These are phyloP conservation scores for Cubamyces sp. DNA, from an alignment of 768 basidiomycete species.

Conservation along the genomic window DNA sequence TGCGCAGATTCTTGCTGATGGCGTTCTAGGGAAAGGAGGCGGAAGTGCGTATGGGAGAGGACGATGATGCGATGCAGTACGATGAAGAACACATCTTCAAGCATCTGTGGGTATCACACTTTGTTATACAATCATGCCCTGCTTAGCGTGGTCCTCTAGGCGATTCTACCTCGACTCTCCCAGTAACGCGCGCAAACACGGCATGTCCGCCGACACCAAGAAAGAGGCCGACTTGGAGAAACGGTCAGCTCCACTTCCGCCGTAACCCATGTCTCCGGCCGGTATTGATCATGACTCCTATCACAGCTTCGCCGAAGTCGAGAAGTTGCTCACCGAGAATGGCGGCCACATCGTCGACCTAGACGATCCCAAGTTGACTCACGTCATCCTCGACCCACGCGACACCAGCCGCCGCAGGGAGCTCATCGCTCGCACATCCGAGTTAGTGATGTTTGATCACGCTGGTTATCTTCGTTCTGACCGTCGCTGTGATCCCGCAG, in stretches of 20 bases:
- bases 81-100: conserved; percentile 79
- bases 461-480: background rate
- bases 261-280: background rate
- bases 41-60: conserved; percentile 74
- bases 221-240: conserved; percentile 54
- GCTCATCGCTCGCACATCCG: conserved; percentile 70
- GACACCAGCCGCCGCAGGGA: conserved; percentile 74
- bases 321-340: conserved; percentile 58
- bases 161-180: conserved; percentile 90
- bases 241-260: conserved; percentile 45
- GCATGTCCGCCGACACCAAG: conserved; percentile 60
- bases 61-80: conserved; percentile 69
- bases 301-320: conserved; percentile 59
- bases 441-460: conserved; percentile 47
- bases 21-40: conserved; percentile 2
- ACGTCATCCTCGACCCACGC: conserved; percentile 82
- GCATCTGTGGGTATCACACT: conserved; percentile 63
- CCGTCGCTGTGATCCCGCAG: conserved; percentile 43
- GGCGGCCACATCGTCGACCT: conserved; percentile 77
- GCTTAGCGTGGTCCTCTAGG: conserved; percentile 41
- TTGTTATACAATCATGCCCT: background rate
- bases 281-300: background rate
- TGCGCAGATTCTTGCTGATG: background rate
- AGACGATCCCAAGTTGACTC: conserved; percentile 80
- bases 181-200: conserved; percentile 68